A percentile compares a stretch with the other conserved stretches of the same genome.
phyloP scores from a whole-genome alignment of 768 basidiomycete species.

The Sporobolomyces phaffii region DNA sequence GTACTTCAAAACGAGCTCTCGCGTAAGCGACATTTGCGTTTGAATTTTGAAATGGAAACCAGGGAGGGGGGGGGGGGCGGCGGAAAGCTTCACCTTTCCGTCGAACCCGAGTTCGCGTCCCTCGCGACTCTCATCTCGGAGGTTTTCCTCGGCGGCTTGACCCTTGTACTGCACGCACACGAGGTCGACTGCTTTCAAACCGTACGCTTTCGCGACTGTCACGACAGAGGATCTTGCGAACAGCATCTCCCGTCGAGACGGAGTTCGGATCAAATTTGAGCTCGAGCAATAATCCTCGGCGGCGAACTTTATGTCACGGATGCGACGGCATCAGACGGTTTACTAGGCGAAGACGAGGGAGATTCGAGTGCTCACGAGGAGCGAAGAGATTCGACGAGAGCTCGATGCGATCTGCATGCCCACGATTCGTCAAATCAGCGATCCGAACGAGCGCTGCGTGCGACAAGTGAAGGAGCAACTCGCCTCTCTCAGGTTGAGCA shows the following conservation, averaged over 20 bases:
- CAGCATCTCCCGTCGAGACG: conserved; percentile 67
- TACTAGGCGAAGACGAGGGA: background rate
- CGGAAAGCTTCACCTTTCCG: conserved; percentile 62
- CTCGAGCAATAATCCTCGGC: conserved; percentile 95
- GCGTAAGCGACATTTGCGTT: no score
- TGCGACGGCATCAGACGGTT: no score
- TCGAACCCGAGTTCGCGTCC: conserved; percentile 77
- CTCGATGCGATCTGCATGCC: conserved; percentile 60
- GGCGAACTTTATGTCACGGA: no score
- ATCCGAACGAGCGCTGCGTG: no score
- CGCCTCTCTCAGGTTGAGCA: conserved; percentile 54
- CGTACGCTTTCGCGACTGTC: conserved; percentile 73
- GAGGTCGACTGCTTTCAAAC: conserved; percentile 83
- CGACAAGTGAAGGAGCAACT: no score
- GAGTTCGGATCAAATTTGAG: conserved; percentile 70
- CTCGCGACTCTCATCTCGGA: conserved; percentile 70
- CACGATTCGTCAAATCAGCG: no score
- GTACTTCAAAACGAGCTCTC: conserved; percentile 42
- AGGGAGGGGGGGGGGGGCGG: no score
- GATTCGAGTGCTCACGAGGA: conserved; percentile 56
- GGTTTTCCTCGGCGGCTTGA: conserved; percentile 64
- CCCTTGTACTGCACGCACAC: conserved; percentile 69
- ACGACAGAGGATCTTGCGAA: conserved; percentile 78
- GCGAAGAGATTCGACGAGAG: conserved; percentile 58
- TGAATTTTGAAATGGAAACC: no score